Conservation (phyloP, 1,139 yeast genomes). For the Pichia sp. region DNA sequence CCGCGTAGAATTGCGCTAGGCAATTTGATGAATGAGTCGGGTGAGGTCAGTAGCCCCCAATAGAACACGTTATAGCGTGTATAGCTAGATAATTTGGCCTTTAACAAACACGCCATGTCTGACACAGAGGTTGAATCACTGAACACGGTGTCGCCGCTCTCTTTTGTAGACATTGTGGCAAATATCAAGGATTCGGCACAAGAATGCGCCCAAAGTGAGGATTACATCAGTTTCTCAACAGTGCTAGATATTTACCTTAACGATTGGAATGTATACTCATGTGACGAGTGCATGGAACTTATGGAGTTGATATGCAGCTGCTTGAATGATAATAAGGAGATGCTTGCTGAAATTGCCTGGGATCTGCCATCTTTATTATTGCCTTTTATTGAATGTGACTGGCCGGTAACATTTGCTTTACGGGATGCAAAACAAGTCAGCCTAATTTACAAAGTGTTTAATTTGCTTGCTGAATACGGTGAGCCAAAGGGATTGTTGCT, state of each 20-base stretch:
- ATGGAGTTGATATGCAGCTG: slow-evolving; percentile 36
- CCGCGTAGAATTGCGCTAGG: no score
- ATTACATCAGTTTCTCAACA: slow-evolving; percentile 67
- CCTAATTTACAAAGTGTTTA: slow-evolving; percentile 43
- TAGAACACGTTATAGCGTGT: no score
- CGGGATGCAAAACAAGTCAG: slow-evolving; percentile 18
- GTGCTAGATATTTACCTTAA: slow-evolving; percentile 55
- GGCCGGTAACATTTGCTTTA: slow-evolving; percentile 16
- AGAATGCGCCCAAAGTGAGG: slow-evolving; percentile 35
- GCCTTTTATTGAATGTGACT: slow-evolving; percentile 32
- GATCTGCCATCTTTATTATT: slow-evolving; percentile 67
- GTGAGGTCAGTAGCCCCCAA: no score
- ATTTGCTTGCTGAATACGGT: slow-evolving; percentile 54
- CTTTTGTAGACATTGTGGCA: slow-evolving; percentile 14
- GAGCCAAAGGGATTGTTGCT: slow-evolving; percentile 75
- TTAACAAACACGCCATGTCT: slow-evolving; percentile 18
- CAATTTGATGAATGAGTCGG: no score
- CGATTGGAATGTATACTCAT: slow-evolving; percentile 39
- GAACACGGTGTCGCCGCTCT: slow-evolving; percentile 15
- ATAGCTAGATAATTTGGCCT: no score
- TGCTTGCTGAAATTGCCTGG: slow-evolving; percentile 76
- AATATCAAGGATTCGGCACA: slow-evolving; percentile 19
- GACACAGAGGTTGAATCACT: slow-evolving; percentile 21
- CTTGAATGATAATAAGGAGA: slow-evolving; percentile 36
- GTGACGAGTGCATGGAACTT: slow-evolving; percentile 41